These are phyloP conservation scores for Talaromyces thailandensis DNA, from an alignment of 495 filamentous ascomycete species.

Conservation along the genomic window DNA sequence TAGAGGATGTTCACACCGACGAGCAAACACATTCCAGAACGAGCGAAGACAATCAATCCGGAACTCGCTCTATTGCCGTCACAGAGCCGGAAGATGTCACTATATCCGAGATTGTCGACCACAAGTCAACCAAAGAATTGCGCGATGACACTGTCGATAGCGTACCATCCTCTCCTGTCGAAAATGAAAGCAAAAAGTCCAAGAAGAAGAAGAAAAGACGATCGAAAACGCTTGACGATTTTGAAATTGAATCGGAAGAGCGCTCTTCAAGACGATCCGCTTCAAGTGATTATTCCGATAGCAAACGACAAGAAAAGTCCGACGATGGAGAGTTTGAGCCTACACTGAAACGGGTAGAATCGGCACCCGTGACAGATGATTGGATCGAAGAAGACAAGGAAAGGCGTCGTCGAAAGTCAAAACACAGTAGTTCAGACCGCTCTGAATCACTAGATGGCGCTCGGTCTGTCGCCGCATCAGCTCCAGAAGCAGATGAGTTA, in stretches of 20 bases:
- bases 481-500: slow-evolving; percentile 1
- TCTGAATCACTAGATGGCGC: slow-evolving; percentile 12
- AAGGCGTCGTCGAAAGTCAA: slow-evolving; percentile 22
- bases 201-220: slow-evolving; percentile 16
- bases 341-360: not conserved
- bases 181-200: slow-evolving; percentile 10
- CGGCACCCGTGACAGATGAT: slow-evolving; percentile 6
- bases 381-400: slow-evolving; percentile 15
- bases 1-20: not conserved
- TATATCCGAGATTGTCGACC: not conserved
- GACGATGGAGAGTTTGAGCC: not conserved
- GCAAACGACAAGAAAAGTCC: not conserved
- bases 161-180: slow-evolving; percentile 17
- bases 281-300: not conserved
- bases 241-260: slow-evolving; percentile 17
- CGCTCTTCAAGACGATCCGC: slow-evolving; percentile 10
- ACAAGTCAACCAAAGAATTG: not conserved
- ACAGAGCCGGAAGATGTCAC: not conserved
- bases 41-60: not conserved
- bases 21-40: not conserved
- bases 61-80: not conserved
- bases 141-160: slow-evolving; percentile 8
- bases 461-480: slow-evolving; percentile 14
- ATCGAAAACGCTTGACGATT: slow-evolving; percentile 15
- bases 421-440: slow-evolving; percentile 18